Percentiles rank a stretch among this genome's conserved stretches.
Evolutionary conservation across 441 rosid species (phyloP).

Genomic region (Populus hybrid): DNA sequence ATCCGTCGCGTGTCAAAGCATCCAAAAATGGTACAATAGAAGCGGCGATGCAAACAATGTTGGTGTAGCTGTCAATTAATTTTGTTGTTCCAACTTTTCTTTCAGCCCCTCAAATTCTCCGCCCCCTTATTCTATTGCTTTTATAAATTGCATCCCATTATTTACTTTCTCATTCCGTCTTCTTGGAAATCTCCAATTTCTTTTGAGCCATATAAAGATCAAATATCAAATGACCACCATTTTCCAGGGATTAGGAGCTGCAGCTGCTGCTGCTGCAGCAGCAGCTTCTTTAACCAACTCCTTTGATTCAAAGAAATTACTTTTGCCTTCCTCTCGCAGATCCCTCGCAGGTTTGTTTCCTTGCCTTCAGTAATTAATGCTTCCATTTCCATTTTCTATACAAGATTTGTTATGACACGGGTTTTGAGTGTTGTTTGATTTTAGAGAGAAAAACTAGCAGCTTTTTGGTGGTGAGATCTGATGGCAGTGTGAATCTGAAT

Average conservation of each 20-base stretch:
- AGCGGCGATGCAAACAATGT: constrained; percentile 21
- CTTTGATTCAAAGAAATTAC: constrained; percentile 46
- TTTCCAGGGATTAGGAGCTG: constrained; percentile 48
- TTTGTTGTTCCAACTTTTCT: background rate
- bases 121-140: constrained; percentile 22
- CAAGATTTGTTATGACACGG: background rate
- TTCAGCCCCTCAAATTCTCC: constrained; percentile 42
- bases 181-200: background rate
- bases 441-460: constrained; percentile 45
- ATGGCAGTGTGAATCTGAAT: constrained; percentile 29
- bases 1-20: background rate
- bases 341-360: constrained; percentile 37
- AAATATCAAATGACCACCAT: constrained; percentile 47
- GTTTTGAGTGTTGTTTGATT: constrained; percentile 1
- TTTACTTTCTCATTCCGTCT: background rate
- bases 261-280: constrained; percentile 46
- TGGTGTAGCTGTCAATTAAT: background rate
- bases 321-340: constrained; percentile 30
- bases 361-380: background rate
- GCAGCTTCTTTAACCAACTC: constrained; percentile 34
- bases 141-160: constrained; percentile 23
- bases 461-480: constrained; percentile 49
- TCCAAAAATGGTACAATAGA: background rate
- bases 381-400: background rate
- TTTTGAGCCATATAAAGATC: background rate